phyloP scores from a whole-genome alignment of 306 rosid species.

The Malus asiatica region DNA sequence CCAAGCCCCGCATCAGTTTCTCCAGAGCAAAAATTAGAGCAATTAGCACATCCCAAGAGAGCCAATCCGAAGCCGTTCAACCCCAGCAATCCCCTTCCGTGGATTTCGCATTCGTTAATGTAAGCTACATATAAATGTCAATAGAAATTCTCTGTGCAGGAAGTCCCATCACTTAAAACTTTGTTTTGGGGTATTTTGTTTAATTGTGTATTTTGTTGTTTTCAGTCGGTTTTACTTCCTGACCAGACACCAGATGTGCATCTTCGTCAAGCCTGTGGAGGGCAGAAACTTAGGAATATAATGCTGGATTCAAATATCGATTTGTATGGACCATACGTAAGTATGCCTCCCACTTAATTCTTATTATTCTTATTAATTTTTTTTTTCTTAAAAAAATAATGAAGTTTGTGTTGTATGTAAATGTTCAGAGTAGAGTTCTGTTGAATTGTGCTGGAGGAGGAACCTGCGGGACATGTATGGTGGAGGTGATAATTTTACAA shows the following conservation, averaged over 20 bases:
- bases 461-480: constrained; percentile 85
- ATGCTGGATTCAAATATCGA: constrained; percentile 79
- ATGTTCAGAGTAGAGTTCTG: constrained; percentile 50
- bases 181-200: background rate
- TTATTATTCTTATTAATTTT: background rate
- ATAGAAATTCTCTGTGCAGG: no score
- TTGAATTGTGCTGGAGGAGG: constrained; percentile 87
- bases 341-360: background rate
- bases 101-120: constrained; percentile 65
- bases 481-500: constrained; percentile 54
- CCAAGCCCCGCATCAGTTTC: constrained; percentile 21
- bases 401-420: background rate
- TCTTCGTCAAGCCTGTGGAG: constrained; percentile 62
- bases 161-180: background rate
- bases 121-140: constrained; percentile 23
- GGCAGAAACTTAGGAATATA: constrained; percentile 69
- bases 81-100: constrained; percentile 46
- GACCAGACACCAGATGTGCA: constrained; percentile 90
- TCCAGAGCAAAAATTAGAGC: constrained; percentile 48
- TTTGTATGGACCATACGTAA: constrained; percentile 83
- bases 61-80: constrained; percentile 32
- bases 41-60: constrained; percentile 48
- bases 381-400: background rate
- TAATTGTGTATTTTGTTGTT: background rate
- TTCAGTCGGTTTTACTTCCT: constrained; percentile 79